Percentiles rank a stretch among this genome's conserved stretches.
Conservation (phyloP, 2,329 filamentous ascomycete genomes). For the Catunica adiposa region DNA sequence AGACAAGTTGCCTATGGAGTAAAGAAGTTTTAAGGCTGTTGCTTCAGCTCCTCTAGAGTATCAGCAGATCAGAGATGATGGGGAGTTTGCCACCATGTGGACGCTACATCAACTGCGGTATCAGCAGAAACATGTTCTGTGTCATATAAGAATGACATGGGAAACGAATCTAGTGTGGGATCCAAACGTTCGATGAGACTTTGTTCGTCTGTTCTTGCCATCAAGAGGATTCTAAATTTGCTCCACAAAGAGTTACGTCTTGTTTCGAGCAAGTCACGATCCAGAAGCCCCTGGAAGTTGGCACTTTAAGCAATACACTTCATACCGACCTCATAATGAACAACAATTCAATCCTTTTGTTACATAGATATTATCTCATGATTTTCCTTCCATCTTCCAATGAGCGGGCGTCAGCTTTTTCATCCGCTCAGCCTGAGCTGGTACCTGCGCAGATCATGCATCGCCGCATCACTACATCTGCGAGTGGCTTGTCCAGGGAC, state of each 20-base stretch:
- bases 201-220: neutral
- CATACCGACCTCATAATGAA: no score
- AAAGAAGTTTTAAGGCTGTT: no score
- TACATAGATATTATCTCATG: no score
- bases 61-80: no score
- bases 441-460: conserved; percentile 5
- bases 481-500: neutral
- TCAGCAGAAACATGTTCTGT: neutral
- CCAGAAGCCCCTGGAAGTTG: no score
- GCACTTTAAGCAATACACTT: no score
- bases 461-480: conserved; percentile 1
- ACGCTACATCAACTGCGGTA: neutral
- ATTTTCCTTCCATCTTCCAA: no score
- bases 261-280: neutral
- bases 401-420: no score
- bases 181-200: neutral
- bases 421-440: neutral
- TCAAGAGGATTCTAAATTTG: neutral
- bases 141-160: neutral
- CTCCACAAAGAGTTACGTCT: neutral
- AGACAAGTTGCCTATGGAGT: no score
- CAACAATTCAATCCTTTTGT: no score
- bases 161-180: neutral
- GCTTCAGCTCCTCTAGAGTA: no score
- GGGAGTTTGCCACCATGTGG: neutral